Percentiles rank a stretch among this genome's conserved stretches.
phyloP scores from a whole-genome alignment of 139 green algal species.

The Chlamydomonas eustigma region DNA sequence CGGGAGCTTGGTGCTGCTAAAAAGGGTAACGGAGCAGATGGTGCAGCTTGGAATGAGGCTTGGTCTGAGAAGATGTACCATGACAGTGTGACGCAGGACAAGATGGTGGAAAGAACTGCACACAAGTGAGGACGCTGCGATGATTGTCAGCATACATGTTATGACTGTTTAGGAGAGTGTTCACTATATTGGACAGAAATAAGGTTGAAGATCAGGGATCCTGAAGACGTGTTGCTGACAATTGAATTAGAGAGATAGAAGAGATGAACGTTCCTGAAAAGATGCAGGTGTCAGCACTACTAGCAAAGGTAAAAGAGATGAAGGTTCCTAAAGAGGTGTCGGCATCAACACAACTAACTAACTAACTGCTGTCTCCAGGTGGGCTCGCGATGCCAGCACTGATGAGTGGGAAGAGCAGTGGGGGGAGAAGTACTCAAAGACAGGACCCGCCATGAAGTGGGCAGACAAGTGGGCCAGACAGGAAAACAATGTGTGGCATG shows the following conservation, averaged over 20 bases:
- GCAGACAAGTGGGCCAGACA: conserved; percentile 84
- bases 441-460: conserved; percentile 67
- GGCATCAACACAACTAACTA: too few species aligned
- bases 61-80: conserved; percentile 73
- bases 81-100: conserved; percentile 44
- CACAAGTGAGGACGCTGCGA: conserved; percentile 90
- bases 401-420: conserved; percentile 91
- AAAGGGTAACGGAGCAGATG: conserved; percentile 41
- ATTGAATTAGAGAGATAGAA: not conserved
- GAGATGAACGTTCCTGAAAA: not conserved
- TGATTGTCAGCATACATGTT: too few species aligned
- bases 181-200: too few species aligned
- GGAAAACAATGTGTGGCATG: conserved; percentile 76
- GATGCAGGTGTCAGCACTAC: too few species aligned
- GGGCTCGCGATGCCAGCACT: conserved; percentile 33
- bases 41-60: conserved; percentile 70
- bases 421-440: conserved; percentile 66
- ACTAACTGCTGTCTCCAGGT: conserved; percentile 26
- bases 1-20: conserved; percentile 80
- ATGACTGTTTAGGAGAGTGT: too few species aligned
- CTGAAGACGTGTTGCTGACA: too few species aligned
- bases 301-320: too few species aligned
- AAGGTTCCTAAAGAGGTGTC: too few species aligned
- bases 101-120: conserved; percentile 65
- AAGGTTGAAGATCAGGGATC: not conserved